Conservation (phyloP, 352 stramenopile species). For the Phytophthora sp. region DNA sequence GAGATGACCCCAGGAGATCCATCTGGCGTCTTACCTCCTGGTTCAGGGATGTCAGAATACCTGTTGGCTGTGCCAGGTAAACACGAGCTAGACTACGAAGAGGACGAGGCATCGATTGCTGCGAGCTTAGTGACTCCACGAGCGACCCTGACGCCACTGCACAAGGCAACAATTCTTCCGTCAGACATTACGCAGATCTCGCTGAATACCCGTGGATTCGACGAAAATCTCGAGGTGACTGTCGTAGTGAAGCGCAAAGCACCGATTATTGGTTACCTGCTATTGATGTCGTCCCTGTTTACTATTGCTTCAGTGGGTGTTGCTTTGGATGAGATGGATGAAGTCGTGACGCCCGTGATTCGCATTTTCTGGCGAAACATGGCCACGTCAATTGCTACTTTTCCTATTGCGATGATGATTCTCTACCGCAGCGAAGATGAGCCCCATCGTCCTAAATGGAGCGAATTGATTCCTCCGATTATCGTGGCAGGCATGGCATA, state of each 20-base stretch:
- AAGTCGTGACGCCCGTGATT: conserved; percentile 66
- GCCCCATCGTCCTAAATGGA: conserved; percentile 30
- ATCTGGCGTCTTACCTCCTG: conserved; percentile 40
- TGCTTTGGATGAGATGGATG: conserved; percentile 68
- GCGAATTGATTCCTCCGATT: conserved; percentile 47
- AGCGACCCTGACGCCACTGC: conserved; percentile 33
- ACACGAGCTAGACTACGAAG: conserved; percentile 35
- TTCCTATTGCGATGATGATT: conserved; percentile 51
- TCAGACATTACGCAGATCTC: conserved; percentile 79
- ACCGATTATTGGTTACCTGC: conserved; percentile 71
- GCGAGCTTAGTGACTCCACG: conserved; percentile 35
- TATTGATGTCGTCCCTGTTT: conserved; percentile 72
- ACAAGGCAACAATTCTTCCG: conserved; percentile 54
- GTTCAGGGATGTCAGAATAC: conserved; percentile 53
- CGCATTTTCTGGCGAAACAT: conserved; percentile 90
- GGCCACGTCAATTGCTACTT: conserved; percentile 64
- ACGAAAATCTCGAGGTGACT: conserved; percentile 75
- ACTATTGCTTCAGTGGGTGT: conserved; percentile 82
- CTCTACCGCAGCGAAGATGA: conserved; percentile 37
- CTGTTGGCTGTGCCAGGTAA: conserved; percentile 74
- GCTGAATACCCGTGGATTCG: conserved; percentile 68
- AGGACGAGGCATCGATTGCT: conserved; percentile 30
- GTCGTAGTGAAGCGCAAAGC: conserved; percentile 73
- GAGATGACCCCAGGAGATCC: conserved; percentile 70
- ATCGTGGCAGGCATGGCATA: conserved; percentile 64